A percentile compares a stretch with the other conserved stretches of the same genome.
phyloP scores from a whole-genome alignment of 2,329 filamentous ascomycete species.

The Teratosphaeria gauchensis region DNA sequence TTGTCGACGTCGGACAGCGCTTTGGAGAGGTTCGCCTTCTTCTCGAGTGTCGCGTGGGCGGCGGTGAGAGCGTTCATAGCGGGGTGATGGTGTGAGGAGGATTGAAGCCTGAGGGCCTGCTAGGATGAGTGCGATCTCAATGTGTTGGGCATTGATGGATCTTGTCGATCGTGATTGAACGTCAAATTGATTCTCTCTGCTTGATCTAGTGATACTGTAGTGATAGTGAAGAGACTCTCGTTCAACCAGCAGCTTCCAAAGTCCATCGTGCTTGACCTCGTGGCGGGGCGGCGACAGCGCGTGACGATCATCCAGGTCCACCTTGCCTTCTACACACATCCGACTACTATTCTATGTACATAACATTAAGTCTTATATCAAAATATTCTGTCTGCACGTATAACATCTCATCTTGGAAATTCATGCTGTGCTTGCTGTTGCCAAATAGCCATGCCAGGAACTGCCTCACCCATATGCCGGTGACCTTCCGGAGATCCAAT shows the following conservation, averaged over 20 bases:
- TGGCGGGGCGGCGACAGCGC: neutral
- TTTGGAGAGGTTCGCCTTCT: conserved; percentile 57
- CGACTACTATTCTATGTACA: neutral
- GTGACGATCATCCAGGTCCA: neutral
- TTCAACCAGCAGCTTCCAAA: neutral
- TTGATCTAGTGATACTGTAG: neutral
- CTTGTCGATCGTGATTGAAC: neutral
- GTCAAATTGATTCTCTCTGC: neutral
- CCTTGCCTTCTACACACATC: neutral
- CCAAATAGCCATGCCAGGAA: no score
- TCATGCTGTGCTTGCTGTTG: no score
- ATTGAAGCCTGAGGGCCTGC: neutral
- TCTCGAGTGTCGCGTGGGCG: conserved; percentile 64
- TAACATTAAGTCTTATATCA: neutral
- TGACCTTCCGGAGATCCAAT: no score
- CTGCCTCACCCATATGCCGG: neutral
- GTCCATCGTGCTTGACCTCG: neutral
- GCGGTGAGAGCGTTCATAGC: conserved; percentile 58
- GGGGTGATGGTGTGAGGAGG: neutral
- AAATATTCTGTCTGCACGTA: no score
- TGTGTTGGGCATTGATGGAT: neutral
- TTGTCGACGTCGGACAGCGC: conserved; percentile 72
- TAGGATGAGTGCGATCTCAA: neutral
- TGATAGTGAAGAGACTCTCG: neutral
- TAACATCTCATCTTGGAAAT: no score